Percentiles rank a stretch among this genome's conserved stretches.
Conservation (phyloP, 805 yeast species). For the Debaryomyces hansenii region DNA sequence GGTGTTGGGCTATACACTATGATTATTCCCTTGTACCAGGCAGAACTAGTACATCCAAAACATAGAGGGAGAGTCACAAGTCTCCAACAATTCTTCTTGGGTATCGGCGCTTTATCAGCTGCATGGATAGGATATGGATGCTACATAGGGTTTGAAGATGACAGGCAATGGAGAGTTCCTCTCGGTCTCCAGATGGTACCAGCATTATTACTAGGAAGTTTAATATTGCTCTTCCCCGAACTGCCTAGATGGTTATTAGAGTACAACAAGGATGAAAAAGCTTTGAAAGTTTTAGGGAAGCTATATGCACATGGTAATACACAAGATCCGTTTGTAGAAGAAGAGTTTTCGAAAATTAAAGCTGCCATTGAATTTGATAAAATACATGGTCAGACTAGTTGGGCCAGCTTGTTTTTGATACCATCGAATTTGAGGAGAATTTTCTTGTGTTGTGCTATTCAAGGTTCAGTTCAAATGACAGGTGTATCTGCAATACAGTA, state of each 20-base stretch:
- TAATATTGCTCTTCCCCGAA: slow-evolving; percentile 54
- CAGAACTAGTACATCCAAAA: slow-evolving; percentile 43
- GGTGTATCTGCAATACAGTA: background rate
- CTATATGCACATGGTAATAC: background rate
- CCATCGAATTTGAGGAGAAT: background rate
- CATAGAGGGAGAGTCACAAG: slow-evolving; percentile 30
- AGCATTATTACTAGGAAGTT: background rate
- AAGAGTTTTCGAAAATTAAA: background rate
- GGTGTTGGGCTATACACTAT: slow-evolving; percentile 45
- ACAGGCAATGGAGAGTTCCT: background rate
- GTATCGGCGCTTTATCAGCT: background rate
- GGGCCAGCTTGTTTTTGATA: slow-evolving; percentile 1
- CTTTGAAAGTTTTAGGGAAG: slow-evolving; percentile 21
- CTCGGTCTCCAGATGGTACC: background rate
- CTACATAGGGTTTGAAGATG: background rate
- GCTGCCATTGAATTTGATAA: slow-evolving; percentile 1
- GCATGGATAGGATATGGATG: slow-evolving; percentile 7
- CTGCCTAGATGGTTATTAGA: slow-evolving; percentile 64
- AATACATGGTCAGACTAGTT: background rate
- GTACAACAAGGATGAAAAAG: slow-evolving; percentile 48
- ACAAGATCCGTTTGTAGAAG: background rate
- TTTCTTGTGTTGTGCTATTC: background rate
- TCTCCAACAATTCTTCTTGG: background rate
- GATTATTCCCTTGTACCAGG: slow-evolving; percentile 39
- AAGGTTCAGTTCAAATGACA: background rate